Evolutionary conservation across 805 yeast species (phyloP), one percentile per base, ranked within the genome.

Genomic region (Kodamaea leandrae): DNA sequence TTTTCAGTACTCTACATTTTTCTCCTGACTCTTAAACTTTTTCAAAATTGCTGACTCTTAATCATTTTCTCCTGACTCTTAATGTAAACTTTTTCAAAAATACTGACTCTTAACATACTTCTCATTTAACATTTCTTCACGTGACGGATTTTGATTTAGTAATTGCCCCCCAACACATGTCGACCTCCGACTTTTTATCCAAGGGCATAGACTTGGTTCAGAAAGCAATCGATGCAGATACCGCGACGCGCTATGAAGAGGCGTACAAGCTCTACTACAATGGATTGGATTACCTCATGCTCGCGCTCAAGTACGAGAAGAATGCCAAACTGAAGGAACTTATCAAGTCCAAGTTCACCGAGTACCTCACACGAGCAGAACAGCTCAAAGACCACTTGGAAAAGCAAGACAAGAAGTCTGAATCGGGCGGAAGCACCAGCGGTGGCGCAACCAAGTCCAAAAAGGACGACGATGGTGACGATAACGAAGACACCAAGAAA

Each of bases 121-220:
- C 10, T 25, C 13, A 6, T n/a, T 25, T n/a, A 12, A 7, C 28
- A 5, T 12, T n/a, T 12, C 13, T 25, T 21, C 24, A 21, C 24
- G 24, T 21, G 24, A 21, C 24, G 6, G 9, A 21, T 26, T 14
- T 13, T 28, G 6, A 14, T 20, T 32, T 20, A 7, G 24, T 21
- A 21, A 21, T 32, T 32, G 24, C 35, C 36, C 23, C 34, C 18
- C 33, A 20, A n/a, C n/a, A 10, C 41, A 58, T 59, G 63, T 55
- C 60, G n/a, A 56, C 67, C 14, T 49, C 71, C 19, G 96, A 91
- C 57, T 91, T 91, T 60, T 74, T 93, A 30, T 82, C 85, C 45
- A 93, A 93, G 60, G 99, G 97, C n/a, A 89, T 93, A 17, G 96
- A 89, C 48, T 74, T 89, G 26, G 95, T 93, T 14, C 95, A 89